Evolutionary conservation across 495 filamentous ascomycete genomes (phyloP).

Genomic region (Trichoderma orchidacearum): DNA sequence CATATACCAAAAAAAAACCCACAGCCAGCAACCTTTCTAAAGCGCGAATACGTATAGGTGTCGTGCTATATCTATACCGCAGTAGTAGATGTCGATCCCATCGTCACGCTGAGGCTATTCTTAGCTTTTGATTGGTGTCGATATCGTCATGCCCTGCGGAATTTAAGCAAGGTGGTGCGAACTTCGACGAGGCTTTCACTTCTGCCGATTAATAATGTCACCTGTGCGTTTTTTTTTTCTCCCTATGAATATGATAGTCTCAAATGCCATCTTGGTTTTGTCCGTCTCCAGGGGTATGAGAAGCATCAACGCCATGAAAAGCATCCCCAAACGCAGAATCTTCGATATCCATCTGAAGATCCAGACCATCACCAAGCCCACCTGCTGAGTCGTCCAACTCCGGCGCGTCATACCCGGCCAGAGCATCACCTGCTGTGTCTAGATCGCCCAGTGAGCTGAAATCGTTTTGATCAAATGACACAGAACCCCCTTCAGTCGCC

Average conservation of each 20-base stretch:
- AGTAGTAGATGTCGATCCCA: no score
- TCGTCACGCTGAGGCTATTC: no score
- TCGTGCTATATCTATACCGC: no score
- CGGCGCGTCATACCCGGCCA: constrained; percentile 24
- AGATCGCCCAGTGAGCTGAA: constrained; percentile 40
- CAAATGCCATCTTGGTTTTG: background rate
- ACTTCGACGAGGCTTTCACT: no score
- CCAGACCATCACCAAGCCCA: constrained; percentile 25
- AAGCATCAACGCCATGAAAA: constrained; percentile 33
- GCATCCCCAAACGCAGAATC: constrained; percentile 44
- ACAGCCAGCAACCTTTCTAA: no score
- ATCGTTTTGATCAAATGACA: constrained; percentile 31
- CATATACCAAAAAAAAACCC: no score
- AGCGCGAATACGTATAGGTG: no score
- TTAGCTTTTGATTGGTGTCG: no score
- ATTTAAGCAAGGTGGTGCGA: no score
- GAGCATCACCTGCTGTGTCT: constrained; percentile 33
- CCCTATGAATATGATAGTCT: background rate
- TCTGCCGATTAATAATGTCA: no score
- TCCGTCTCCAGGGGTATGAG: constrained; percentile 4
- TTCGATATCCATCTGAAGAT: constrained; percentile 34
- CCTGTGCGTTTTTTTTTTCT: background rate
- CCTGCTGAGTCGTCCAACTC: constrained; percentile 18
- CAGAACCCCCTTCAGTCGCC: constrained; percentile 6
- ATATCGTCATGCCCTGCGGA: no score